Percentiles rank a stretch among this genome's conserved stretches.
phyloP scores from a whole-genome alignment of 441 rosid genomes.

The Populus trichocarpa region DNA sequence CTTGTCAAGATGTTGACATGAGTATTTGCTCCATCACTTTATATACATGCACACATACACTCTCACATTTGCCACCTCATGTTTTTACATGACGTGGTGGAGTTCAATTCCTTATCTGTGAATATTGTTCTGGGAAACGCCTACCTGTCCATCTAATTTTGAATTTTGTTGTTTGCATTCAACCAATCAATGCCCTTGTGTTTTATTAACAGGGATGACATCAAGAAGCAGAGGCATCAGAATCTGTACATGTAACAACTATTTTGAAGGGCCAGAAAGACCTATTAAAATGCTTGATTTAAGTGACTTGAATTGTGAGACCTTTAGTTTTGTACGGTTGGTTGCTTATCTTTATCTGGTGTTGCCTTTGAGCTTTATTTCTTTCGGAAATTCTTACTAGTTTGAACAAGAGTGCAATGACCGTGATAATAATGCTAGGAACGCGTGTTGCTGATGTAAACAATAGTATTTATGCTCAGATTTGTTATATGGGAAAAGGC shows the following conservation, averaged over 20 bases:
- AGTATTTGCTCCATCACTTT: background rate
- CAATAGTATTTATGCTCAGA: background rate
- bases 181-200: constrained; percentile 3
- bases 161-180: background rate
- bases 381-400: background rate
- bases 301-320: background rate
- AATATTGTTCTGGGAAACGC: background rate
- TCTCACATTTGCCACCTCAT: background rate
- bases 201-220: constrained; percentile 10
- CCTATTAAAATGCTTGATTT: background rate
- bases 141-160: background rate
- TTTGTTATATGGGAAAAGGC: background rate
- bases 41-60: background rate
- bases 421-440: background rate
- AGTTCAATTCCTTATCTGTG: background rate
- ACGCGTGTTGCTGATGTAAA: background rate
- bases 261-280: background rate
- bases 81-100: background rate
- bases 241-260: constrained; percentile 11
- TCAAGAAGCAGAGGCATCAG: constrained; percentile 5
- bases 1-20: background rate
- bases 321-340: background rate
- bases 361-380: background rate
- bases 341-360: background rate
- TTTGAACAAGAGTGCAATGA: background rate